Evolutionary conservation across 2,329 filamentous ascomycete species (phyloP).

Genomic region (Calycina marina): DNA sequence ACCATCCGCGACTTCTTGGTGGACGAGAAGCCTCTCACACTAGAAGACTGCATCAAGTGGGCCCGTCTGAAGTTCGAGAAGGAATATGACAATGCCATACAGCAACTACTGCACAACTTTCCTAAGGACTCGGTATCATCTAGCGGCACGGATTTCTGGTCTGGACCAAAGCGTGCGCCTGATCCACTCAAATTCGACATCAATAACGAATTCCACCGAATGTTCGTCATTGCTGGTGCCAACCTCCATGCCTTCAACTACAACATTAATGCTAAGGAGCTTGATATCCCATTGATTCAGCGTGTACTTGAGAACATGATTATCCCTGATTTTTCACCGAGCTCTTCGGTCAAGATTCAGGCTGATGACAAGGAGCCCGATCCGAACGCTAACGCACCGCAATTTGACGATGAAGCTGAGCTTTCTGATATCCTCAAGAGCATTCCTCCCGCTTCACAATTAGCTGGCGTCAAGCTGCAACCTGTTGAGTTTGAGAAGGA

Average conservation of each 20-base stretch:
- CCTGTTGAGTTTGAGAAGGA: slow-evolving; percentile 98
- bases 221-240: slow-evolving; percentile 75
- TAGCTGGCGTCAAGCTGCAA: slow-evolving; percentile 77
- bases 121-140: slow-evolving; percentile 86
- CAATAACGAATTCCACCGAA: slow-evolving; percentile 72
- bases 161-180: slow-evolving; percentile 90
- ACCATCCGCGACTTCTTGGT: slow-evolving; percentile 82
- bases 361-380: slow-evolving; percentile 91
- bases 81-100: slow-evolving; percentile 92
- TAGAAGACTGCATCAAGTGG: slow-evolving; percentile 96
- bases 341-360: slow-evolving; percentile 88
- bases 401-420: slow-evolving; percentile 60
- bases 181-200: slow-evolving; percentile 81
- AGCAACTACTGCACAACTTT: slow-evolving; percentile 93
- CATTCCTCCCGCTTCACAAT: slow-evolving; percentile 63
- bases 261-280: slow-evolving; percentile 73
- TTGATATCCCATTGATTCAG: slow-evolving; percentile 56
- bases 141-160: slow-evolving; percentile 88
- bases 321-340: slow-evolving; percentile 85
- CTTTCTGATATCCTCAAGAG: slow-evolving; percentile 56
- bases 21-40: slow-evolving; percentile 77
- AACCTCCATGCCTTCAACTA: slow-evolving; percentile 98
- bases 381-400: slow-evolving; percentile 51
- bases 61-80: slow-evolving; percentile 87
- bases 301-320: slow-evolving; percentile 85